Conservation (phyloP, 2,329 filamentous ascomycete genomes). For the Xylariomycetidae sp. region DNA sequence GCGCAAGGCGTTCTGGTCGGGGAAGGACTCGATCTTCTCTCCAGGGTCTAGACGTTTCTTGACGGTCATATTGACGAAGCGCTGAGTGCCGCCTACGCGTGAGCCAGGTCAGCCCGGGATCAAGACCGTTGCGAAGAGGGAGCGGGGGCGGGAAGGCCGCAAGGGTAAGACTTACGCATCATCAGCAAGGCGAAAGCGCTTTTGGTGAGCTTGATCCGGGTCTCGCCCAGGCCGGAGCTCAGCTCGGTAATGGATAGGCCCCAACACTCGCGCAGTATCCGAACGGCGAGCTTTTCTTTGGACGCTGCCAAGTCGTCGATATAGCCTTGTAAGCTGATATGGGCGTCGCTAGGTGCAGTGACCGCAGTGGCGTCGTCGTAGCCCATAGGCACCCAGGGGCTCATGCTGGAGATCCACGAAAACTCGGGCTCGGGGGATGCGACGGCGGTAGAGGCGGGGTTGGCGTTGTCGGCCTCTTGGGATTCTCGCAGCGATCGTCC, state of each 20-base stretch:
- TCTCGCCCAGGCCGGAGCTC: conserved; percentile 34
- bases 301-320: conserved; percentile 17
- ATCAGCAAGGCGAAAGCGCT: conserved; percentile 39
- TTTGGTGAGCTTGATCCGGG: conserved; percentile 32
- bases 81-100: conserved; percentile 27
- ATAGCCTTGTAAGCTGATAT: conserved; percentile 24
- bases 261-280: conserved; percentile 45
- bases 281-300: conserved; percentile 37
- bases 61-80: conserved; percentile 28
- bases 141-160: background rate
- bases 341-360: too few species aligned
- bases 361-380: conserved; percentile 6
- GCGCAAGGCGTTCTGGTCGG: conserved; percentile 23
- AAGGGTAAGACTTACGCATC: conserved; percentile 31
- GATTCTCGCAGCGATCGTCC: too few species aligned
- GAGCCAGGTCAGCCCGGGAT: background rate
- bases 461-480: too few species aligned
- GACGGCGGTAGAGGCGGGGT: background rate
- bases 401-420: conserved; percentile 35
- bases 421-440: conserved; percentile 5
- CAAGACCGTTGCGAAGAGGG: background rate
- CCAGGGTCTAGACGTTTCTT: conserved; percentile 26
- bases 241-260: conserved; percentile 41
- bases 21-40: conserved; percentile 32
- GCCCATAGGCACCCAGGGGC: conserved; percentile 36